Percentiles rank a stretch among this genome's conserved stretches.
phyloP scores from a whole-genome alignment of 2,329 filamentous ascomycete species.

The Arthrobotrys pseudoclavata region DNA sequence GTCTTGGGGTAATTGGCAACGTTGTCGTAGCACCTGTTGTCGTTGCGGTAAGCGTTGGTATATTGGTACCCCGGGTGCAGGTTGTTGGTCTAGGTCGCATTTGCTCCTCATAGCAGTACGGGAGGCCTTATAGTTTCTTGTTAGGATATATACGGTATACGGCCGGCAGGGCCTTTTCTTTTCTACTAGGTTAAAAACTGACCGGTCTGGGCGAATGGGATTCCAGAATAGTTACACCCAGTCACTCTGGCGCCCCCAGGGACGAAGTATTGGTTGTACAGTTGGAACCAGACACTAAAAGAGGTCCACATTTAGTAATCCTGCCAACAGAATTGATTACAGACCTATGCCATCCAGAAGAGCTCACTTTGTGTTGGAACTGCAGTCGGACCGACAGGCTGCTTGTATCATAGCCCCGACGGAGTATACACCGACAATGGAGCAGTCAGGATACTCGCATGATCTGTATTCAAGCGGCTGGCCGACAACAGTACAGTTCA shows the following conservation, averaged over 20 bases:
- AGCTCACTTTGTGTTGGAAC: slow-evolving; percentile 51
- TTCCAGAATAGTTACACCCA: slow-evolving; percentile 49
- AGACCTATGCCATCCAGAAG: too few species aligned
- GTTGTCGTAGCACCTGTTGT: slow-evolving; percentile 63
- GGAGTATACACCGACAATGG: slow-evolving; percentile 47
- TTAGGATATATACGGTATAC: not conserved
- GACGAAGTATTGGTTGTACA: slow-evolving; percentile 49
- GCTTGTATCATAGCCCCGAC: slow-evolving; percentile 54
- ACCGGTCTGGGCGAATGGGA: slow-evolving; percentile 54
- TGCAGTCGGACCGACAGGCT: slow-evolving; percentile 53
- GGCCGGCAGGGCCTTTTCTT: not conserved
- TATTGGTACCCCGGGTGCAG: slow-evolving; percentile 46
- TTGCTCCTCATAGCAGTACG: slow-evolving; percentile 54
- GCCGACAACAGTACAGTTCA: slow-evolving; percentile 55
- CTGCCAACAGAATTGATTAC: too few species aligned
- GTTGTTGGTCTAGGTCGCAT: slow-evolving; percentile 42
- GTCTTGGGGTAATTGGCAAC: slow-evolving; percentile 67
- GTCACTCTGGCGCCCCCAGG: slow-evolving; percentile 49
- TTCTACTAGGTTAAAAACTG: not conserved
- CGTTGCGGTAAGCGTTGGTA: slow-evolving; percentile 42
- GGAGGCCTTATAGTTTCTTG: slow-evolving; percentile 18
- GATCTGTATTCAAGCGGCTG: slow-evolving; percentile 47
- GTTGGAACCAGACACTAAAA: slow-evolving; percentile 50
- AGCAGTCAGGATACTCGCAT: slow-evolving; percentile 55
- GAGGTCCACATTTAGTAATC: not conserved